phyloP scores from a whole-genome alignment of 331 rosid species.

The Saraca asoca region DNA sequence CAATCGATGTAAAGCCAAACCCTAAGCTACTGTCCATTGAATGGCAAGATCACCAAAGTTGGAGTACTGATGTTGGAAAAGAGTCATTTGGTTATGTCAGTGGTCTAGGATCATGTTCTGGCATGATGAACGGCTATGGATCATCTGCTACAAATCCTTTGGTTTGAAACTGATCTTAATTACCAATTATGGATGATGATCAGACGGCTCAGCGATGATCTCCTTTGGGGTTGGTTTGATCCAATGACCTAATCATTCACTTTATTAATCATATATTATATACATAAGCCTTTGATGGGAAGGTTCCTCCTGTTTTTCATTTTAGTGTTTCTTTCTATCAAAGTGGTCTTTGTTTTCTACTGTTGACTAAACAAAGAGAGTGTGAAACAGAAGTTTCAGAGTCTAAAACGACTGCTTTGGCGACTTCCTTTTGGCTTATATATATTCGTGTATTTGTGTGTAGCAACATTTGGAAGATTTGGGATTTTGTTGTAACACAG shows the following conservation, averaged over 20 bases:
- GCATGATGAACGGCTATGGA: conserved; percentile 72
- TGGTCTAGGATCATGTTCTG: conserved; percentile 66
- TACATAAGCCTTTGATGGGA: conserved; percentile 40
- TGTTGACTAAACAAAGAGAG: conserved; percentile 43
- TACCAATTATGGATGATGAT: conserved; percentile 11
- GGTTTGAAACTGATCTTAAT: conserved; percentile 40
- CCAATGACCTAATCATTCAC: conserved; percentile 39
- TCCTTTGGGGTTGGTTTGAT: conserved; percentile 5
- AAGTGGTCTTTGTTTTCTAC: conserved; percentile 39
- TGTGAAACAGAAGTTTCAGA: conserved; percentile 58
- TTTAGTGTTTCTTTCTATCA: conserved; percentile 29
- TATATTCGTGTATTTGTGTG: conserved; percentile 39
- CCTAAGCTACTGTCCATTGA: conserved; percentile 76
- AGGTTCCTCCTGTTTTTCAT: conserved; percentile 34
- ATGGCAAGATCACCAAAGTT: conserved; percentile 80
- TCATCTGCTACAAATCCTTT: conserved; percentile 67
- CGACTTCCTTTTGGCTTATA: conserved; percentile 36
- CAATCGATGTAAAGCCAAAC: conserved; percentile 79
- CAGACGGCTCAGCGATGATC: conserved; percentile 7
- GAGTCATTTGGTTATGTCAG: conserved; percentile 16
- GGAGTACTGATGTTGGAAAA: conserved; percentile 44
- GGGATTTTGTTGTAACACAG: conserved; percentile 66
- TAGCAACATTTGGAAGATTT: conserved; percentile 30
- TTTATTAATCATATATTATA: conserved; percentile 15
- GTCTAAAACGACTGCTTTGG: conserved; percentile 55